Conservation (phyloP, 257 asterid genomes). For the Galeopsis tetrahit region DNA sequence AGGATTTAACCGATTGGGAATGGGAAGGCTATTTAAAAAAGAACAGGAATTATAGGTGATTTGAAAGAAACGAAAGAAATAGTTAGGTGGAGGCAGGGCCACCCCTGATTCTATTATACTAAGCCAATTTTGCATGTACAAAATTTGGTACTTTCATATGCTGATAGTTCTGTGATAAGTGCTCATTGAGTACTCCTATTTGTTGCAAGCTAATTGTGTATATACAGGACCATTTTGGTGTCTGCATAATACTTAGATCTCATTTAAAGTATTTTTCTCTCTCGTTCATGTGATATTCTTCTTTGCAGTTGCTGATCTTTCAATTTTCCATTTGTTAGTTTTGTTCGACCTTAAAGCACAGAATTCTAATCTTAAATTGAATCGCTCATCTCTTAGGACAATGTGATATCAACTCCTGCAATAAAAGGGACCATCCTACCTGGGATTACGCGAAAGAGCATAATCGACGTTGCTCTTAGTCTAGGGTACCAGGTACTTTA, state of each 20-base stretch:
- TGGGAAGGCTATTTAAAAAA: too few relatives aligned
- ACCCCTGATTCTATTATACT: background rate
- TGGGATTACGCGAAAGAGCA: constrained; percentile 77
- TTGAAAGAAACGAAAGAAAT: too few relatives aligned
- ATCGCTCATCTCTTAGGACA: constrained; percentile 44
- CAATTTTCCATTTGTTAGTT: background rate
- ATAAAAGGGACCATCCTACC: constrained; percentile 75
- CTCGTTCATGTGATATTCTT: constrained; percentile 10
- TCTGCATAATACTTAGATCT: background rate
- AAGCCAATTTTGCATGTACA: constrained; percentile 2
- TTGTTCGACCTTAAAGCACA: background rate
- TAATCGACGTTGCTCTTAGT: constrained; percentile 66
- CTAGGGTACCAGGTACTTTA: constrained; percentile 62
- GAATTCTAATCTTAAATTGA: constrained; percentile 22
- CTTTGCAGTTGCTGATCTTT: background rate
- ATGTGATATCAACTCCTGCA: constrained; percentile 66
- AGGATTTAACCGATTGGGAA: too few relatives aligned
- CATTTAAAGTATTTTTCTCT: background rate
- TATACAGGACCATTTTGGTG: background rate
- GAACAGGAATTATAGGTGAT: too few relatives aligned
- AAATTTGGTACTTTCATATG: background rate
- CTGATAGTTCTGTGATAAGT: background rate
- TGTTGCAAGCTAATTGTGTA: background rate
- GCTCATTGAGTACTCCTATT: background rate
- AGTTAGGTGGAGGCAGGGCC: too few relatives aligned